Evolutionary conservation across 495 filamentous ascomycete species (phyloP).

Genomic region (Cryomyces antarcticus): DNA sequence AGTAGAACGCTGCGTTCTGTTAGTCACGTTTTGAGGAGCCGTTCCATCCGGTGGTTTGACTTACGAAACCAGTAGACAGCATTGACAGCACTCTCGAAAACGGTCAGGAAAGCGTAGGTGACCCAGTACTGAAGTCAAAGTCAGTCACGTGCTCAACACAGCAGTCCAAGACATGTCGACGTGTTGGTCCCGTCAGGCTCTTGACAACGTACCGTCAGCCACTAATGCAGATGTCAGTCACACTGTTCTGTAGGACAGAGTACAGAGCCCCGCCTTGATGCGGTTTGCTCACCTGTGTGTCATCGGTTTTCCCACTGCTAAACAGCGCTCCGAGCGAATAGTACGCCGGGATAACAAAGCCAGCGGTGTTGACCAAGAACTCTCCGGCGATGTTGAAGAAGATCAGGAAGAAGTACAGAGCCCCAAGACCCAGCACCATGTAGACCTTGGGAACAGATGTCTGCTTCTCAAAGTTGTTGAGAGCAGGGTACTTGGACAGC

Average conservation of each 20-base stretch:
- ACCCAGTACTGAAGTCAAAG: constrained; percentile 68
- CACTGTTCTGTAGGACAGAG: neutral
- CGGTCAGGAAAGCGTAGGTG: constrained; percentile 79
- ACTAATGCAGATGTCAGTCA: constrained; percentile 19
- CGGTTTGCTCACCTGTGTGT: constrained; percentile 51
- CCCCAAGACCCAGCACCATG: constrained; percentile 63
- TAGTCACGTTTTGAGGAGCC: neutral
- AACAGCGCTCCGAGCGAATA: constrained; percentile 88
- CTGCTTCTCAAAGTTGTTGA: constrained; percentile 95
- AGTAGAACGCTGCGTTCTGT: constrained; percentile 67
- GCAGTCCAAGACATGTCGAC: neutral
- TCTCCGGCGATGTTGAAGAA: constrained; percentile 98
- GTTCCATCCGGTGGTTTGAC: constrained; percentile 7
- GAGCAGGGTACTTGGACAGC: constrained; percentile 88
- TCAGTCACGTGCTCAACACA: constrained; percentile 12
- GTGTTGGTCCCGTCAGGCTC: neutral
- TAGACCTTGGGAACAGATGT: constrained; percentile 92
- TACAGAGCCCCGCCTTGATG: neutral
- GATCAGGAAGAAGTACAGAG: constrained; percentile 92
- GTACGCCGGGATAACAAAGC: constrained; percentile 86
- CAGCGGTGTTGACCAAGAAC: constrained; percentile 89
- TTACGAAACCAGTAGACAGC: constrained; percentile 96
- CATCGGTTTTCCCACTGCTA: constrained; percentile 58
- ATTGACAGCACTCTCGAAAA: constrained; percentile 78
- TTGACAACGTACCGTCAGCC: constrained; percentile 39